Base-by-base conservation (phyloP, 257 asterid genomes). In the Leonotis leonurus region DNA sequence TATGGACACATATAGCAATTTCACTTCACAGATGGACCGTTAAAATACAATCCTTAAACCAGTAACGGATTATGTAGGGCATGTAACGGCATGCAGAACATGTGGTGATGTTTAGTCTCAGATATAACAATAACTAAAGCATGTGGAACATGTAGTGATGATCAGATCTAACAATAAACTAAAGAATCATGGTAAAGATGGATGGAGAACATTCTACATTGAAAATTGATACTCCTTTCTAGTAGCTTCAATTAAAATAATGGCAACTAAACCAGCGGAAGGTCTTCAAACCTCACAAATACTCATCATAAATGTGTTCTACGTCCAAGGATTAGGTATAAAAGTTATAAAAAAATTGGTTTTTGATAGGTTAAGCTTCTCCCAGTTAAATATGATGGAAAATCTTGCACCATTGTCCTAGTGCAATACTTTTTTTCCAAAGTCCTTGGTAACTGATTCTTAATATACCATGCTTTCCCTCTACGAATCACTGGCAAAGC, bases 1-100 rank as follows among this genome's bases (percentile, higher is more conserved):
- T 26, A 20, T 35, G 37, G 45, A 67, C 27, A 12, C 32, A 36
- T 14, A 39, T 59, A 59, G 62, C 68, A 71, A 73, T 62, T 32
- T 49, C 71, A 53, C 37, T 41, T 30, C 35, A 30, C 8, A 30
- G 49, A 56, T 55, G 61, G 40, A 46, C 61, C 17, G 30, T 46
- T 29, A 36, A 30, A 24, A 60, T 37, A 30, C 54, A 68, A 57
- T 30, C 54, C 29, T 12, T 26, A 56, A 60, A 44, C 37, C 56
- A 61, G 13, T 33, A 61, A 21, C 16, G 50, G 39, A 30, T 56
- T 61, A 56, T 22, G 18, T 49, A 49, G 7, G 21, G 14, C 20
- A 43, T 64, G 52, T 37, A 61, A 69, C 11, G 16, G 41, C 17
- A 39, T 6, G 53, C 37, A 36, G 45, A 54, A 30, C 33, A 44